phyloP scores from a whole-genome alignment of 352 stramenopile species.

The Phytophthora melonis region DNA sequence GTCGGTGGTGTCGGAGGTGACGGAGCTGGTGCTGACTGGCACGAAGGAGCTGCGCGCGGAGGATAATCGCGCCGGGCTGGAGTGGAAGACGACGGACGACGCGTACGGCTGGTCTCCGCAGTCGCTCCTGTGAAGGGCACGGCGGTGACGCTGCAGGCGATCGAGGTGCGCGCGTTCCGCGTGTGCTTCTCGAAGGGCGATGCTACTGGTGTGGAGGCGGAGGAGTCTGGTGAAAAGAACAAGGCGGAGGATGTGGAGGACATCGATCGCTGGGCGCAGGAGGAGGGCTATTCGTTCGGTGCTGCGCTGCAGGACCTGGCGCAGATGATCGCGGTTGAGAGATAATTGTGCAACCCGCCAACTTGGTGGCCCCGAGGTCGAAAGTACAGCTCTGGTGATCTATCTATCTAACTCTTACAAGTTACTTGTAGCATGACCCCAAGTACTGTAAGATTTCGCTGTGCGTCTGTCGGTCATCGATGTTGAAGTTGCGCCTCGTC shows the following conservation, averaged over 20 bases:
- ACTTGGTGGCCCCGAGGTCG: too few species aligned
- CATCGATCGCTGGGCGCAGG: slow-evolving; percentile 11
- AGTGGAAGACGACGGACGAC: slow-evolving; percentile 57
- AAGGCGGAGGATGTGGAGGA: not conserved
- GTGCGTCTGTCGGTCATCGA: too few species aligned
- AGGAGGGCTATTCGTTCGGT: slow-evolving; percentile 34
- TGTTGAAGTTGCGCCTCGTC: too few species aligned
- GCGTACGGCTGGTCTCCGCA: slow-evolving; percentile 33
- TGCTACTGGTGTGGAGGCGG: not conserved
- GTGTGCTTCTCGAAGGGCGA: slow-evolving; percentile 57
- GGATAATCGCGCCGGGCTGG: slow-evolving; percentile 25
- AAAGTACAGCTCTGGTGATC: too few species aligned
- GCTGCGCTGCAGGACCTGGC: slow-evolving; percentile 38
- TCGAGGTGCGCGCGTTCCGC: slow-evolving; percentile 95
- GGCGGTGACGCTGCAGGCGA: slow-evolving; percentile 81
- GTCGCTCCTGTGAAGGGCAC: slow-evolving; percentile 59
- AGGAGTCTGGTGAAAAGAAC: not conserved
- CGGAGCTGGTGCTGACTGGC: slow-evolving; percentile 92
- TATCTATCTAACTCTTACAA: too few species aligned
- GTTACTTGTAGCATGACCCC: too few species aligned
- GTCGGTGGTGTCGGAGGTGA: slow-evolving; percentile 66
- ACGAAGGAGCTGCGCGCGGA: slow-evolving; percentile 63
- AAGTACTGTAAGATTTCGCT: too few species aligned
- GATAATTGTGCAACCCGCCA: too few species aligned
- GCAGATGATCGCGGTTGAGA: slow-evolving; percentile 46